Base-by-base conservation (phyloP, 352 stramenopile genomes). In the Halophytophthora batemanensis region DNA sequence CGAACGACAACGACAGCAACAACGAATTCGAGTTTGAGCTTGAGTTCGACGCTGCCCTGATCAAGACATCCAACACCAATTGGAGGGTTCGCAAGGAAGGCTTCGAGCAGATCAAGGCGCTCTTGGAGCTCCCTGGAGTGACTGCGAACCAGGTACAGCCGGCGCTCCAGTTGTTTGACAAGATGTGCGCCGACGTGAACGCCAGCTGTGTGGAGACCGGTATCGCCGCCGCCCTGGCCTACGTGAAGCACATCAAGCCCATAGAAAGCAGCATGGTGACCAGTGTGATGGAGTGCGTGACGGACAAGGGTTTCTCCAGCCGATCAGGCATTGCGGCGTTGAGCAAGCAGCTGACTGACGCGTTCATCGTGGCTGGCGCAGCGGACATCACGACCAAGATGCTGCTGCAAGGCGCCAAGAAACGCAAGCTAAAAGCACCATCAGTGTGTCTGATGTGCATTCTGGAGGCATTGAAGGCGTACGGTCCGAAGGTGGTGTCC, bases 31-130 rank as follows among this genome's bases (percentile, higher is more conserved):
- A n/a, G n/a, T n/a, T n/a, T n/a, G n/a, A n/a, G n/a, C n/a, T n/a
- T n/a, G n/a, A n/a, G n/a, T n/a, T 90, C 8, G 78, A 90, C 6
- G 56, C 42, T 4, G 37, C 93, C 3, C 41, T 88, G 23, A 59
- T 66, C 13, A 77, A 89, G 44, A 18, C 93, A 42, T 68, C 64
- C 13, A 82, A 95, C 47, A 93, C 91, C 63, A 91, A 89, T 63
- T 95, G 85, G 85, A 93, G 93, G 66, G 55, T 85, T 14, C 71
- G 85, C 7, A 95, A 93, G 71, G 76, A 88, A 61, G 85, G 66
- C 0, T 93, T 83, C 47, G 85, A 93, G 19, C 52, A 87, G 33
- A 56, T 90, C 40, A 95, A 90, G 44, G 51, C 61, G 11, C 45
- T 77, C 33, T 87, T 83, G 31, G 81, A 91, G 36, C 70, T 68